Base-by-base conservation (phyloP, 306 rosid genomes). In the Vachellia pachyceras region DNA sequence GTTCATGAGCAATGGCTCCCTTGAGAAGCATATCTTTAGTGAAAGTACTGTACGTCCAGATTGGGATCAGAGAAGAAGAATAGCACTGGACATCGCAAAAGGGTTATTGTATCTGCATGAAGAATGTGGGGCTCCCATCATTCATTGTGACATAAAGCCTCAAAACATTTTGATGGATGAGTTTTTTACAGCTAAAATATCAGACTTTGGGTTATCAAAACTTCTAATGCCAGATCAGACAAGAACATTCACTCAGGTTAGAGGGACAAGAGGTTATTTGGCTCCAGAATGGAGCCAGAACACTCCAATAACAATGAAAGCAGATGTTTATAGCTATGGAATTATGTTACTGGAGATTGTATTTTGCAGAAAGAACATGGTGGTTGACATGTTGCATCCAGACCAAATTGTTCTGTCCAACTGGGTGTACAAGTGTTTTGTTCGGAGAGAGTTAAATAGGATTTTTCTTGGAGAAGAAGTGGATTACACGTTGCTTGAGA, bases 111-210 rank as follows among this genome's bases (percentile, higher is more conserved):
- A 86, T 67, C 89, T 86, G 5, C 89, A 83, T 23, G 87, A 77
- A 83, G 81, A 82, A 69, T 86, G 89, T 58, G 80, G 67, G 35
- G 78, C 85, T 0, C 85, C 85, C 6, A 70, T 80, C 40, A 86
- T 86, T 80, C 89, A 86, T n/a, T 86, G 87, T 47, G 83, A 86
- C 77, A 57, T 86, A 12, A 47, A 14, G 75, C 89, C 89, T 67
- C 79, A 83, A 25, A 86, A 86, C 37, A 86, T 86, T 42, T 41
- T 86, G 41, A 77, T 86, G 89, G 89, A 86, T 80, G 89, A 86
- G 55, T 86, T 80, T 11, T 68, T 68, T 69, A 77, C 76, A 3
- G 87, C 89, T 11, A 80, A 83, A 75, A 69, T 86, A 86, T 80
- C 87, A 2, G 87, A 83, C 42, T 86, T 86, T 14, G 85, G 89